phyloP scores from a whole-genome alignment of 2,329 filamentous ascomycete genomes.

The Aspergillus proliferans region DNA sequence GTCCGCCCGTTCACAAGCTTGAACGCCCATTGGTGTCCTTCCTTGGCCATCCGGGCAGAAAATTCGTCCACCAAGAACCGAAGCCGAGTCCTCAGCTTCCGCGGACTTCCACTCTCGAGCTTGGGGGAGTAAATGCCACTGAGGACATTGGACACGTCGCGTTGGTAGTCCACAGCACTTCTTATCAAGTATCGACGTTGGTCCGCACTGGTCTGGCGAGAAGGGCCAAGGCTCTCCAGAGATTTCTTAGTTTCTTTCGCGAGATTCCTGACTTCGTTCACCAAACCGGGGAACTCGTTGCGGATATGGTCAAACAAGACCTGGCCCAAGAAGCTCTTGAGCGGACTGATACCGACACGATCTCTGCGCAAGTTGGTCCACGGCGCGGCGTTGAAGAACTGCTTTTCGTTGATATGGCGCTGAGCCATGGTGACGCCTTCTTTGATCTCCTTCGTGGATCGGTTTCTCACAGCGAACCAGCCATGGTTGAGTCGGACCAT shows the following conservation, averaged over 20 bases:
- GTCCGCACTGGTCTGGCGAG: conserved; percentile 9
- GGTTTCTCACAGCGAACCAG: conserved; percentile 23
- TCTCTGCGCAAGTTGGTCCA: conserved; percentile 13
- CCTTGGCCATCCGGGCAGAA: conserved; percentile 2
- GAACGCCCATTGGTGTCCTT: conserved; percentile 10
- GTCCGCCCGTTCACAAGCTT: background rate
- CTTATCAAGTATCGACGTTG: conserved; percentile 14
- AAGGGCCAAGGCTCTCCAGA: conserved; percentile 10
- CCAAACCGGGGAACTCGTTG: conserved; percentile 11
- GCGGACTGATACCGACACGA: conserved; percentile 11
- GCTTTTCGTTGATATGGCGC: conserved; percentile 9
- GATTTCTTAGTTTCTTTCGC: conserved; percentile 17
- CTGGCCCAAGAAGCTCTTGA: conserved; percentile 12
- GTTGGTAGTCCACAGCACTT: conserved; percentile 8
- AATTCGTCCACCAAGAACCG: conserved; percentile 10
- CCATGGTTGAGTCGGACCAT: conserved; percentile 17
- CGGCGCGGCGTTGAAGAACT: conserved; percentile 10
- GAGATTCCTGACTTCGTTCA: conserved; percentile 10
- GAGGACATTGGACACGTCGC: conserved; percentile 9
- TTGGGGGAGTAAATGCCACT: conserved; percentile 8
- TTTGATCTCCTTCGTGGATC: conserved; percentile 18
- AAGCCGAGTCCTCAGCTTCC: conserved; percentile 2
- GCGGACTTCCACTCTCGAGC: background rate
- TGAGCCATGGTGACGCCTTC: conserved; percentile 12
- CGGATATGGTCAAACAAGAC: conserved; percentile 19